Percentiles rank a stretch among this genome's conserved stretches.
Evolutionary conservation across 345 rosid genomes (phyloP).

Genomic region (Citropsis articulata): DNA sequence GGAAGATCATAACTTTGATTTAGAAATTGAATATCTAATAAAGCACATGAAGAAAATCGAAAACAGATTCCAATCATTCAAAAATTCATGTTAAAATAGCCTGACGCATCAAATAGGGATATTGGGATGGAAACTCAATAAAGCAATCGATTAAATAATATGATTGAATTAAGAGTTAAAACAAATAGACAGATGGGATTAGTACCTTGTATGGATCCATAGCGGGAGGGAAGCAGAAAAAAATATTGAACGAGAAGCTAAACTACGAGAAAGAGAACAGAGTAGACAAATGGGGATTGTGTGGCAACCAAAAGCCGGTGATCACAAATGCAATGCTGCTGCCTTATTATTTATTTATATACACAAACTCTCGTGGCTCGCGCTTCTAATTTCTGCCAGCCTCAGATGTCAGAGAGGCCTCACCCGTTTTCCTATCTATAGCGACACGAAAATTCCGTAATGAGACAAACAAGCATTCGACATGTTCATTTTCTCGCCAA

Average conservation of each 20-base stretch:
- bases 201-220: conserved; percentile 49
- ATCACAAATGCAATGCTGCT: not conserved
- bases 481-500: not conserved
- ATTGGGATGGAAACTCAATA: not conserved
- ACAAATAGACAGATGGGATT: not conserved
- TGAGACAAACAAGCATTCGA: not conserved
- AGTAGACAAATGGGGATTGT: not conserved
- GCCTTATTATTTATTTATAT: not conserved
- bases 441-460: not conserved
- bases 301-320: not conserved
- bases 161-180: not conserved
- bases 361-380: not conserved
- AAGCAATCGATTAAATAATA: not conserved
- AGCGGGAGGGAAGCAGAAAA: not conserved
- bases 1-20: not conserved
- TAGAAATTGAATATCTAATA: too few species aligned
- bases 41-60: not conserved
- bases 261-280: too few species aligned
- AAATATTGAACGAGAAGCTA: not conserved
- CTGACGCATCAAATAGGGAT: not conserved
- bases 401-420: not conserved
- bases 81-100: not conserved
- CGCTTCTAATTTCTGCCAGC: not conserved
- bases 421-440: not conserved
- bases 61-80: not conserved